Evolutionary conservation across 1,284 basidiomycete genomes (phyloP), one percentile per base, ranked within the genome.

Genomic region (Cutaneotrichosporon sp.): DNA sequence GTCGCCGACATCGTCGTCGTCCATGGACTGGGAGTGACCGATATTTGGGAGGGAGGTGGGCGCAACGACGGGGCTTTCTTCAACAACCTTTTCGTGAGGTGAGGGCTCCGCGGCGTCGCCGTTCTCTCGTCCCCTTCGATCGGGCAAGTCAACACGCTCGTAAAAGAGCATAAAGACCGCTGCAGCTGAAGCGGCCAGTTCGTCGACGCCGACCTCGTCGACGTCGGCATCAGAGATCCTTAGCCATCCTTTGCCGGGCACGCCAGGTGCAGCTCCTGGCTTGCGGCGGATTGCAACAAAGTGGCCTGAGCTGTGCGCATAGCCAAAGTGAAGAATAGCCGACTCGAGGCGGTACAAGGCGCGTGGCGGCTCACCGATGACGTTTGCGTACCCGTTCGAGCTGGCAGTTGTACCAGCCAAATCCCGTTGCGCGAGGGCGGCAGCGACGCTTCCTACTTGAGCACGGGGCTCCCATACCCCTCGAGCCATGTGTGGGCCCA

Each of bases 151-250:
- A 38, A 85, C 82, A 41, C 83, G 80, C 77, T 96, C 90, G 67
- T 96, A 96, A 67, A 90, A 94, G 38, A 94, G 79, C 85, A 96
- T 87, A 69, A 93, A 91, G 46, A 83, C 87, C 39, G 83, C 83
- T 14, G 58, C 65, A 12, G 65, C 59, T 33, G 61, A 58, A 10
- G 79, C 78, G 46, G 89, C 72, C 60, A 91, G 86, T 50, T 79
- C 79, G 72, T 87, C 84, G 45, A 90, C 79, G 26, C 84, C 85
- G 36, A 86, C 84, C 65, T 89, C 87, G 36, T 81, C 78, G 48
- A 93, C 90, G 12, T 81, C 78, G 58, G 90, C 87, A 73, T 96
- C 91, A 63, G 86, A 88, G 56, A 90, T 84, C 51, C 88, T 77
- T 52, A 92, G 77, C 91, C 92, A 96, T 8, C 71, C 71, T 47